Evolutionary conservation across 805 yeast genomes (phyloP).

Genomic region (Starmerella etchellsii): DNA sequence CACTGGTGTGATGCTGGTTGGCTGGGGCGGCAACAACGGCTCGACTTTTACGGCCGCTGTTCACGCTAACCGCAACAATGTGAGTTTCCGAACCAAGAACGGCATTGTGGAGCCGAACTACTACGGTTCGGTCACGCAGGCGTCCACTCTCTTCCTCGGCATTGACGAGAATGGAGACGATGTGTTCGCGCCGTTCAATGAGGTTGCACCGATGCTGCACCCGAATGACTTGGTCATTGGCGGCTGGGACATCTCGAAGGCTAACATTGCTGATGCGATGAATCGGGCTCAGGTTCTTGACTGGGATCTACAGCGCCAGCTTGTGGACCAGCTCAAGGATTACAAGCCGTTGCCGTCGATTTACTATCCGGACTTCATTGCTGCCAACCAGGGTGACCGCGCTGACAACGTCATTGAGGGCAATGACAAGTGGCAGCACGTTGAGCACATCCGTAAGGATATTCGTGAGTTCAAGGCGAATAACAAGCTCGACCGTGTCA

Average conservation of each 20-base stretch:
- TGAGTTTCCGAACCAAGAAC: conserved; percentile 68
- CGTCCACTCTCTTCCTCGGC: conserved; percentile 82
- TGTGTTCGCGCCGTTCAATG: conserved; percentile 83
- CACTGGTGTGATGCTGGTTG: conserved; percentile 81
- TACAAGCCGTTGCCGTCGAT: conserved; percentile 68
- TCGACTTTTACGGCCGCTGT: conserved; percentile 77
- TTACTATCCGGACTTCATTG: conserved; percentile 93
- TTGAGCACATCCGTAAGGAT: conserved; percentile 72
- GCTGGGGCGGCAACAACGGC: conserved; percentile 95
- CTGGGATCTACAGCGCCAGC: conserved; percentile 65
- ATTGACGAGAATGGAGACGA: conserved; percentile 72
- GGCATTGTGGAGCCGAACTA: conserved; percentile 70
- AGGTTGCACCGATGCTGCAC: conserved; percentile 71
- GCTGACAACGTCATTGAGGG: conserved; percentile 76
- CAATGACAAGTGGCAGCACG: conserved; percentile 74
- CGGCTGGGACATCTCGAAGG: conserved; percentile 87
- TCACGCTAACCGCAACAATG: conserved; percentile 68
- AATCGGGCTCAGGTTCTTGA: conserved; percentile 78
- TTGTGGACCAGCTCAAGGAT: conserved; percentile 47
- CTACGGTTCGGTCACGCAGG: conserved; percentile 88
- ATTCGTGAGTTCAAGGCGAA: conserved; percentile 60
- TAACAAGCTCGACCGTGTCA: conserved; percentile 70
- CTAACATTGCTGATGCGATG: conserved; percentile 64
- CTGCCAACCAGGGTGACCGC: conserved; percentile 83
- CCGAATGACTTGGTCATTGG: conserved; percentile 84